phyloP scores from a whole-genome alignment of 2,329 filamentous ascomycete genomes.

The Epichloe gansuensis region DNA sequence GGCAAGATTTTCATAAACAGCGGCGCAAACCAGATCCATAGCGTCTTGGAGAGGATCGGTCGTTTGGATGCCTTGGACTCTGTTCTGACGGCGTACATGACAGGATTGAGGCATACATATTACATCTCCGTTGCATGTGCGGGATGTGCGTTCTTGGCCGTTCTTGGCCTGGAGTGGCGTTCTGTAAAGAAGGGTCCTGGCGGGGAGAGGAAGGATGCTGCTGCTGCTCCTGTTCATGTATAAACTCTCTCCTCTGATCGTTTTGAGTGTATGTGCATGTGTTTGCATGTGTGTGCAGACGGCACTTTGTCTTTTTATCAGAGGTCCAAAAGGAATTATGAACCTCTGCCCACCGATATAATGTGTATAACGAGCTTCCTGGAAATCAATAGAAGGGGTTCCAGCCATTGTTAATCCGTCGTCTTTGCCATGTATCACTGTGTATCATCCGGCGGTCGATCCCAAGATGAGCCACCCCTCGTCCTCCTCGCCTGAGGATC shows the following conservation, averaged over 20 bases:
- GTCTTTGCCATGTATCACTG: constrained; percentile 13
- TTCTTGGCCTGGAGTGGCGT: constrained; percentile 37
- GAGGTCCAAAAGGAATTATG: not conserved
- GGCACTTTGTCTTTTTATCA: not conserved
- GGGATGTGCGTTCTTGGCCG: constrained; percentile 30
- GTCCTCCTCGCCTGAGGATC: constrained; percentile 13
- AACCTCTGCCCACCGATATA: not conserved
- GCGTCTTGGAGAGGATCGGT: constrained; percentile 29
- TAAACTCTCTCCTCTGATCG: not conserved
- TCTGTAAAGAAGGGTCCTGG: constrained; percentile 35
- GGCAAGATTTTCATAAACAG: constrained; percentile 36
- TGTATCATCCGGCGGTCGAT: constrained; percentile 29
- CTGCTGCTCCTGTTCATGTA: constrained; percentile 12
- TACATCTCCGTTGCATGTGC: constrained; percentile 40
- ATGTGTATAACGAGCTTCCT: not conserved
- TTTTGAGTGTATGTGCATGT: not conserved
- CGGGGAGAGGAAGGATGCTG: constrained; percentile 14
- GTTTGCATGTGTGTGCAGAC: not conserved
- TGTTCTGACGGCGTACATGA: constrained; percentile 37
- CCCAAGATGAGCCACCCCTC: constrained; percentile 18
- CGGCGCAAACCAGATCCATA: constrained; percentile 37
- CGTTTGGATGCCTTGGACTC: constrained; percentile 28
- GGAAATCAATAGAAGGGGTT: too few species aligned
- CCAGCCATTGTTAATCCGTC: too few species aligned
- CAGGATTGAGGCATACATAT: constrained; percentile 36